Evolutionary conservation across 2,329 filamentous ascomycete genomes (phyloP), one percentile per base, ranked within the genome.

Genomic region (Celoporthe dispersa): DNA sequence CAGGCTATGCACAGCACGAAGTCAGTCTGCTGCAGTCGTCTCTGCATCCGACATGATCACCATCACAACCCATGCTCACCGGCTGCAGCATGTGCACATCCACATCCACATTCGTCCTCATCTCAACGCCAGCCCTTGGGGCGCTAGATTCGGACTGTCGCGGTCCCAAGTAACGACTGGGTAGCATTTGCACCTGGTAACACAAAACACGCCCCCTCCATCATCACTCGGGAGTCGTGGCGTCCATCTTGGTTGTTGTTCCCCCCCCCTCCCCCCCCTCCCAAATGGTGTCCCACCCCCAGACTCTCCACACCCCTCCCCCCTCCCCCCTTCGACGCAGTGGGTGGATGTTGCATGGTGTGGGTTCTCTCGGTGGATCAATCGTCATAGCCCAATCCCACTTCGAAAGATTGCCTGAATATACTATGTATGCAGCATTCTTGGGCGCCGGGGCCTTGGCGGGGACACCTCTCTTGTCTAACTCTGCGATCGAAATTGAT

Each of bases 351-450:
- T 19, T 11, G 44, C 53, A 57, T 16, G 33, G 57, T 37, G 57
- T 33, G 57, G 44, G 44, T 48, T 48, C 33, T n/a, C 60, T 25
- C 66, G 60, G 53, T 66, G 44, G 69, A 55, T 44, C 69, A 70
- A 70, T 68, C 69, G 69, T 70, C 69, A 70, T 70, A 70, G 61
- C 69, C 66, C 69, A 68, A 67, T n/a, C 61, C 66, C 69, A 57
- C 66, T 66, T 48, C 5, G 44, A 61, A 37, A 57, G 66, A 70
- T 70, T 65, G 68, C 64, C 64, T 67, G 66, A 41, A 48, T 6
- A 41, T 12, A 41, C 7, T 16, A 41, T 41, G 28, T 33, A 61
- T 60, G 55, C 59, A 62, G 12, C 59, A 63, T 35, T n/a, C 62
- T 51, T 64, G 41, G 62, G 62, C 62, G 62, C 28, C 5, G 3